Percentiles rank a stretch among this genome's conserved stretches.
Conservation (phyloP, 305 asterid species). For the Plantago coronopus region DNA sequence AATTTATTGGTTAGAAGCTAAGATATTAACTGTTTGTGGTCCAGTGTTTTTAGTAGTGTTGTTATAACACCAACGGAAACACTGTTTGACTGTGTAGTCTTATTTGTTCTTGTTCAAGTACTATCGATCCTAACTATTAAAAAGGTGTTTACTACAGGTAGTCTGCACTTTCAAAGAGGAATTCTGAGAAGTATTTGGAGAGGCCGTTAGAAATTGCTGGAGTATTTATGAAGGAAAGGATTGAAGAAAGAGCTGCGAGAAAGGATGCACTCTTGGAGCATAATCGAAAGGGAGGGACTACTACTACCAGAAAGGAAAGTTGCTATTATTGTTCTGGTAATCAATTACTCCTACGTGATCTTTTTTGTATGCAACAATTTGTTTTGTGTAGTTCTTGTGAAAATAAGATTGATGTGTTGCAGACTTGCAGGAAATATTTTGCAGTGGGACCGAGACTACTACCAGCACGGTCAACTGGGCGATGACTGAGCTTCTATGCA, state of each 20-base stretch:
- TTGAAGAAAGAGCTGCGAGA: neutral
- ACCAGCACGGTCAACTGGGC: slow-evolving; percentile 10
- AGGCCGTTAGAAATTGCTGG: slow-evolving; percentile 4
- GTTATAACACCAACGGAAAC: too few relatives aligned
- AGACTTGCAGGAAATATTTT: slow-evolving; percentile 4
- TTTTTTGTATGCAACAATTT: slow-evolving; percentile 22
- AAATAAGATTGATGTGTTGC: slow-evolving; percentile 14
- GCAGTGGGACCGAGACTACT: slow-evolving; percentile 7
- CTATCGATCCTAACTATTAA: too few relatives aligned
- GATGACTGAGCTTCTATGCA: slow-evolving; percentile 8
- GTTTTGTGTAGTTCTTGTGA: slow-evolving; percentile 20
- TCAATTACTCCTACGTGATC: neutral
- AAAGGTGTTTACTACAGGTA: too few relatives aligned
- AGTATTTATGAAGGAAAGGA: slow-evolving; percentile 5
- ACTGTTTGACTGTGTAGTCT: too few relatives aligned
- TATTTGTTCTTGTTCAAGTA: too few relatives aligned
- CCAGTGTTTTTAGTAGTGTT: too few relatives aligned
- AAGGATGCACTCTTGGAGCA: slow-evolving; percentile 1
- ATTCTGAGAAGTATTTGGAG: neutral
- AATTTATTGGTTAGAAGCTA: too few relatives aligned
- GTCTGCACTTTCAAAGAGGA: too few relatives aligned
- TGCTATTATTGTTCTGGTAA: slow-evolving; percentile 10
- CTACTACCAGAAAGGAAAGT: slow-evolving; percentile 11
- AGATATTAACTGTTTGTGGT: too few relatives aligned
- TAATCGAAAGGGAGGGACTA: neutral